A percentile compares a stretch with the other conserved stretches of the same genome.
These are phyloP conservation scores for Camelina sativa DNA, from an alignment of 345 rosid species.

Conservation along the genomic window DNA sequence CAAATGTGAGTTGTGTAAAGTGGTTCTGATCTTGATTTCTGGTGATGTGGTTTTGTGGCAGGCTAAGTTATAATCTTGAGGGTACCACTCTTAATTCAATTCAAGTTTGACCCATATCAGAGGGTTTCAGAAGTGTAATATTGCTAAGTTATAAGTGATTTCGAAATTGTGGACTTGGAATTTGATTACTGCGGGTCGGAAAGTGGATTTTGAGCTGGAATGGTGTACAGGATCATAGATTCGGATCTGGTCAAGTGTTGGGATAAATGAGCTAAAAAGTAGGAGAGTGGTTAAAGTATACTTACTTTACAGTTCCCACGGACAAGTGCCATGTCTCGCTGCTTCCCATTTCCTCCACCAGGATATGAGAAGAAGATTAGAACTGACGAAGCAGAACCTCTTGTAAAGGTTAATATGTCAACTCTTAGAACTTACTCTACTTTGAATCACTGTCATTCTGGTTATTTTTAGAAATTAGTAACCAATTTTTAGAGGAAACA, in stretches of 20 bases:
- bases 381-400: constrained; percentile 55
- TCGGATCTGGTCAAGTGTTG: constrained; percentile 56
- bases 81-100: background rate
- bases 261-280: constrained; percentile 51
- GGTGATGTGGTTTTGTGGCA: constrained; percentile 33
- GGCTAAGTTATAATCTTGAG: constrained; percentile 20
- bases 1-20: constrained; percentile 10
- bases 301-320: constrained; percentile 42
- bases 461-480: background rate
- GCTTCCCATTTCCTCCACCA: constrained; percentile 97
- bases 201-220: constrained; percentile 49
- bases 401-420: constrained; percentile 69
- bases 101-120: constrained; percentile 22
- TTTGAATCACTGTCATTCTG: background rate
- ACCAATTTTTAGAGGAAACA: background rate
- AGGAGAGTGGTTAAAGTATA: constrained; percentile 40
- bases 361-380: constrained; percentile 86
- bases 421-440: constrained; percentile 52
- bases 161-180: constrained; percentile 18
- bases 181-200: background rate
- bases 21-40: constrained; percentile 44
- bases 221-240: constrained; percentile 58
- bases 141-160: constrained; percentile 25
- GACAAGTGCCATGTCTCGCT: constrained; percentile 85
- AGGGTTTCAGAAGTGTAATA: constrained; percentile 22